Evolutionary conservation across 306 rosid species (phyloP), one percentile per base, ranked within the genome.

Genomic region (Begonia fuchsioides): DNA sequence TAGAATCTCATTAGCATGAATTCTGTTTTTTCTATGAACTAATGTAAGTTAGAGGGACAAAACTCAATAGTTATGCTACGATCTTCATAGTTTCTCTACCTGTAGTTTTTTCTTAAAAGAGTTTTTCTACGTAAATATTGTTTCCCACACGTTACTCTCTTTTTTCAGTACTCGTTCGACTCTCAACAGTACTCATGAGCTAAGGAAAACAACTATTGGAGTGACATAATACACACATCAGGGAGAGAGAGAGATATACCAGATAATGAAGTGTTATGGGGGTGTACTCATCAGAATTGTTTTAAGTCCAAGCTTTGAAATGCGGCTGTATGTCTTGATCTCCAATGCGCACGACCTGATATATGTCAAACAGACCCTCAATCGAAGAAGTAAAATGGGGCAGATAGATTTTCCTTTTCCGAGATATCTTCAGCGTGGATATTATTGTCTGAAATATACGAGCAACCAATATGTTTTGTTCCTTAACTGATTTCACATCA

Each of bases 251-350:
- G 63, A 54, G 68, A 53, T 32, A 61, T 74, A 90, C 97, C 97
- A 76, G 50, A 39, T 16, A 50, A 51, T 76, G 64, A 66, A 75
- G 53, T 47, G 71, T 57, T 44, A 18, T 52, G 74, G 69, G 60
- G 95, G 94, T 49, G 78, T 57, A 56, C 60, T 75, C 95, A 76
- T 76, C 53, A 84, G 81, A 53, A 84, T 62, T 52, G 79, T 78
- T 67, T 75, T 77, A 38, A 90, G 84, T 16, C 80, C 85, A 59
- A 63, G 43, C 59, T 68, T 69, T 1, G 73, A 68, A 55, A 50
- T 66, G 43, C 67, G 59, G 60, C 58, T 50, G 39, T 54, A n/a
- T 32, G 52, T 49, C 9, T 68, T 70, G 49, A 39, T 47, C 57
- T 59, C 56, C 49, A 45, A 57, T 43, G 26, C 43, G 51, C 52